Conservation (phyloP, 495 filamentous ascomycete genomes). For the Usnea hakonensis region DNA sequence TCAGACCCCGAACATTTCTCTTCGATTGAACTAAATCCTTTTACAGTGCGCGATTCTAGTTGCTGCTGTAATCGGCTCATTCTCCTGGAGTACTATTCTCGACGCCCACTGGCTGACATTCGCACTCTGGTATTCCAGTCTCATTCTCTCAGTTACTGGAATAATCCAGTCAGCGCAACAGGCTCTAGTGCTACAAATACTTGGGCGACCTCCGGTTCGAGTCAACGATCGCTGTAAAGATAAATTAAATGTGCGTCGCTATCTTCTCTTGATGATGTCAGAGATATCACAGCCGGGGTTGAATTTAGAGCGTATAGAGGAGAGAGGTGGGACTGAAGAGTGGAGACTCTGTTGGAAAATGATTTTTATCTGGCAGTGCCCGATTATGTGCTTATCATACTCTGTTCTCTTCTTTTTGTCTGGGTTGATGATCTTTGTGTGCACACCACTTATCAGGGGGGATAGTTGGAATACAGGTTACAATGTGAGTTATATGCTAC, state of each 20-base stretch:
- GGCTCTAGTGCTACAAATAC: conserved; percentile 23
- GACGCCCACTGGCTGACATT: conserved; percentile 27
- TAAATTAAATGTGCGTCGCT: conserved; percentile 2
- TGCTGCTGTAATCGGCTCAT: conserved; percentile 28
- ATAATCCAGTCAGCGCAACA: conserved; percentile 25
- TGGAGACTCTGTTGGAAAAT: conserved; percentile 24
- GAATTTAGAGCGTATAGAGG: too few species aligned
- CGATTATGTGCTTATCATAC: conserved; percentile 29
- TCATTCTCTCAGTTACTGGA: conserved; percentile 26
- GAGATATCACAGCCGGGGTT: too few species aligned
- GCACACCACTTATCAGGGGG: conserved; percentile 21
- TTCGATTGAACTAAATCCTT: background rate
- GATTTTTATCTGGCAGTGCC: conserved; percentile 31
- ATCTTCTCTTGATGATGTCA: conserved; percentile 15
- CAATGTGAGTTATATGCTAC: conserved; percentile 5
- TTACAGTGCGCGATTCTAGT: conserved; percentile 27
- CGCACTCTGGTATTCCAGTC: conserved; percentile 26
- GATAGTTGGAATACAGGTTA: conserved; percentile 10
- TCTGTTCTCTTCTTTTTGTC: conserved; percentile 24
- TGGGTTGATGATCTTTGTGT: conserved; percentile 27
- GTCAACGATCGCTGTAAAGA: too few species aligned
- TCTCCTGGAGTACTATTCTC: conserved; percentile 25
- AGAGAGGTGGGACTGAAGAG: too few species aligned
- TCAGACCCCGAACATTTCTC: background rate
- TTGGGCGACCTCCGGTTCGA: conserved; percentile 16